phyloP scores from a whole-genome alignment of 495 filamentous ascomycete genomes.

The Penicillium cataractarum region DNA sequence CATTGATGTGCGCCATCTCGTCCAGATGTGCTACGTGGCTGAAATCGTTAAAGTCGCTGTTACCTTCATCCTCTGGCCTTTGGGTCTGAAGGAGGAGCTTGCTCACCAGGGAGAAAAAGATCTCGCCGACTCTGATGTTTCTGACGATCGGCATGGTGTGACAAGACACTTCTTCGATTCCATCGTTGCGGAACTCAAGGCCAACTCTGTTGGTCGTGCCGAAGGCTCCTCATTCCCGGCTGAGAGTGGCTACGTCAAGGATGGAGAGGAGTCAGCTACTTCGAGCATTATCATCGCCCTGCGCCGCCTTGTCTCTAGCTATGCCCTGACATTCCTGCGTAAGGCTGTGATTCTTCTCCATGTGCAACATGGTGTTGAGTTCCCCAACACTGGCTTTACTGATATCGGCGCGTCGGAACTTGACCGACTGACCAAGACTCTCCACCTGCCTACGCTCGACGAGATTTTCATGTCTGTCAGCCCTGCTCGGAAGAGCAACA shows the following conservation, averaged over 20 bases:
- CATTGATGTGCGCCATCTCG: constrained; percentile 77
- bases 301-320: constrained; percentile 66
- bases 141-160: constrained; percentile 33
- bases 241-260: constrained; percentile 48
- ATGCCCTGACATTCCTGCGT: constrained; percentile 86
- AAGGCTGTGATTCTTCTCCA: constrained; percentile 84
- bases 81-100: constrained; percentile 47
- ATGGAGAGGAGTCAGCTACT: constrained; percentile 47
- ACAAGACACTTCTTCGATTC: constrained; percentile 48
- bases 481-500: constrained; percentile 37
- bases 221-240: constrained; percentile 47
- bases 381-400: constrained; percentile 71
- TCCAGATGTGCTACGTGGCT: constrained; percentile 88
- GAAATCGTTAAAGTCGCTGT: constrained; percentile 80
- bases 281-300: constrained; percentile 48
- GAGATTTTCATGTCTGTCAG: constrained; percentile 66
- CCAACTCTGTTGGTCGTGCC: constrained; percentile 48
- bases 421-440: constrained; percentile 72
- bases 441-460: constrained; percentile 78
- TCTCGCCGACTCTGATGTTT: constrained; percentile 31
- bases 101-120: constrained; percentile 38
- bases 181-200: constrained; percentile 46
- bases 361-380: constrained; percentile 85
- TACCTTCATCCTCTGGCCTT: constrained; percentile 49
- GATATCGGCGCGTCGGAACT: constrained; percentile 74